Evolutionary conservation across 129 eudicot genomes (phyloP), one percentile per base, ranked within the genome.

Genomic region (Flaveria brownii): DNA sequence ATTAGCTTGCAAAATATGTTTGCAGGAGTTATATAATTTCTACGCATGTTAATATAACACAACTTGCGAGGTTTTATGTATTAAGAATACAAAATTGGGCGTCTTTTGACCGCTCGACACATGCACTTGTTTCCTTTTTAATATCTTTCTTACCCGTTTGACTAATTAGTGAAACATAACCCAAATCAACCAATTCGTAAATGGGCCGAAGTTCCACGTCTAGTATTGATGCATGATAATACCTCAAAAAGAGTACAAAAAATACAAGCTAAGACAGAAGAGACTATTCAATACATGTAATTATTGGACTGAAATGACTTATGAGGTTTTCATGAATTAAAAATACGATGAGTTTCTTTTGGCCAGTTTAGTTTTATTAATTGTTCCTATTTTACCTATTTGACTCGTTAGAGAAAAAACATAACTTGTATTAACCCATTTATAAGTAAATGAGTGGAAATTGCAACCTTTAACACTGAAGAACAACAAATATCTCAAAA

Each of bases 41-140:
- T 33, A 64, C 1, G 8, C 70, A 30, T 64, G 23, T 39, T 39
- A 14, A 14, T 28, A 63, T 30, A 30, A 36, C 6, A 63, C 33
- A 63, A 63, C 42, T 28, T 14, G 17, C 23, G 11, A 30, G 45
- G 46, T 15, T 63, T 33, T 63, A 30, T 30, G 26, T 18, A 66
- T 39, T 4, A 41, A 66, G 1, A 18, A 41, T 66, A 66, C 28
- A 39, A 39, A 39, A 36, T 3, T n/a, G 16, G 28, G 5, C 10
- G 50, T 11, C 71, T 41, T 66, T 66, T n/a, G 23, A 64, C 70
- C 70, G 13, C 69, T 33, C 5, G 12, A 61, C 69, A 63, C 62
- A 63, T 28, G 33, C 11, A 30, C 69, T 2, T 2, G 33, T 13
- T 63, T 30, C 69, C 20, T 28, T 33, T 30, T 7, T 6, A 62